Base-by-base conservation (phyloP, 768 basidiomycete species). In the Serendipita indica region DNA sequence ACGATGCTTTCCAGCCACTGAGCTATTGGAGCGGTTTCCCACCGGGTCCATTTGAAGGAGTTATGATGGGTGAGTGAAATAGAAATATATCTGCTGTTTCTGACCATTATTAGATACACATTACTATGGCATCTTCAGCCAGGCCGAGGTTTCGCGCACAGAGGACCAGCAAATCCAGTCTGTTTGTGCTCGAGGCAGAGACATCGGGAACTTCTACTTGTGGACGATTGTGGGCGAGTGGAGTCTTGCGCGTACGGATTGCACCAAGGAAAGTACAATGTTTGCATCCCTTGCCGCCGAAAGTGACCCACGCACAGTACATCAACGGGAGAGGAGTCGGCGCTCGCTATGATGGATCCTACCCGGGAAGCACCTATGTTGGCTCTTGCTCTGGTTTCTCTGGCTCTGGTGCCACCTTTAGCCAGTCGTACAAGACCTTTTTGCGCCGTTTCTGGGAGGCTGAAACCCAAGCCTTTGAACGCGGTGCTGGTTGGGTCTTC, bases 211-310 rank as follows among this genome's bases (percentile, higher is more conserved):
- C 18, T 82, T 80, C 63, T 75, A 79, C 20, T 76, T 92, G 27
- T 90, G 88, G 90, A 75, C 80, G 14, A 74, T 91, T 41, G 88
- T 91, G 25, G 90, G 91, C 39, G 91, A 96, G 72, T 96, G 87
- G 83, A 81, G 70, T 3, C 41, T 63, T 1, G 62, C 64, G 16
- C 60, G 59, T 20, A 89, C 79, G 4, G 89, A 68, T 46, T 71
- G 71, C 59, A 69, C 71, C 1, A 63, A 59, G n/a, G n/a, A n/a
- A n/a, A n/a, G n/a, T n/a, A n/a, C n/a, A n/a, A n/a, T n/a, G n/a
- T n/a, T n/a, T n/a, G n/a, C n/a, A n/a, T n/a, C n/a, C n/a, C n/a
- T n/a, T n/a, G n/a, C n/a, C n/a, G n/a, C n/a, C n/a, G n/a, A n/a
- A n/a, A n/a, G n/a, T n/a, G n/a, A n/a, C n/a, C n/a, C n/a, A n/a